phyloP scores from a whole-genome alignment of 805 yeast genomes.

The Metschnikowia proteae region DNA sequence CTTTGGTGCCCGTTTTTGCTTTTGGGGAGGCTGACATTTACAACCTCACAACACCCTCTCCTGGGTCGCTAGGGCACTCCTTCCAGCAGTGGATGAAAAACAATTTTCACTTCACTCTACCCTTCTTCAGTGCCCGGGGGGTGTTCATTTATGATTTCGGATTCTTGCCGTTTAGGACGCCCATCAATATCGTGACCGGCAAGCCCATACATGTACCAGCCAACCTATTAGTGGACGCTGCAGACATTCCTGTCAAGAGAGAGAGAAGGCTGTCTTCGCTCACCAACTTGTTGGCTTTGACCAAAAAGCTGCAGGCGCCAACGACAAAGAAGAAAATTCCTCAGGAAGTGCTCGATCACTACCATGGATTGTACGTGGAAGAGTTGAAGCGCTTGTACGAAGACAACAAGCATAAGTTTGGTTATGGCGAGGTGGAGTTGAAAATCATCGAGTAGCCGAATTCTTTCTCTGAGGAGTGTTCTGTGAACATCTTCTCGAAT shows the following conservation, averaged over 20 bases:
- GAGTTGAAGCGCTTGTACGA: slow-evolving; percentile 62
- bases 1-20: slow-evolving; percentile 81
- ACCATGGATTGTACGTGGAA: slow-evolving; percentile 66
- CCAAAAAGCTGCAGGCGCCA: slow-evolving; percentile 14
- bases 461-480: background rate
- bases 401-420: slow-evolving; percentile 56
- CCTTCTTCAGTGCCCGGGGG: slow-evolving; percentile 89
- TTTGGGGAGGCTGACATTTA: slow-evolving; percentile 81
- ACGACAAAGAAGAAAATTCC: slow-evolving; percentile 31
- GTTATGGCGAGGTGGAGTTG: slow-evolving; percentile 47
- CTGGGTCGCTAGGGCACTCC: slow-evolving; percentile 44
- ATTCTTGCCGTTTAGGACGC: slow-evolving; percentile 76
- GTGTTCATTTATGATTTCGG: slow-evolving; percentile 92
- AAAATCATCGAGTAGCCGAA: slow-evolving; percentile 38
- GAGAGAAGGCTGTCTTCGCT: slow-evolving; percentile 21
- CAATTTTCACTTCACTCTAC: slow-evolving; percentile 77
- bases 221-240: slow-evolving; percentile 30
- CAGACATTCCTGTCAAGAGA: slow-evolving; percentile 24
- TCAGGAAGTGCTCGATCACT: slow-evolving; percentile 51
- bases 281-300: slow-evolving; percentile 28
- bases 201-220: slow-evolving; percentile 58
- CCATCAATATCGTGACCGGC: slow-evolving; percentile 74
- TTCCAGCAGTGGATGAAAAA: slow-evolving; percentile 72
- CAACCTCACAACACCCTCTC: slow-evolving; percentile 38
- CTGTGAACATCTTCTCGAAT: background rate